Percentiles rank a stretch among this genome's conserved stretches.
phyloP scores from a whole-genome alignment of 345 rosid genomes.

The Diplotaxis tenuifolia region DNA sequence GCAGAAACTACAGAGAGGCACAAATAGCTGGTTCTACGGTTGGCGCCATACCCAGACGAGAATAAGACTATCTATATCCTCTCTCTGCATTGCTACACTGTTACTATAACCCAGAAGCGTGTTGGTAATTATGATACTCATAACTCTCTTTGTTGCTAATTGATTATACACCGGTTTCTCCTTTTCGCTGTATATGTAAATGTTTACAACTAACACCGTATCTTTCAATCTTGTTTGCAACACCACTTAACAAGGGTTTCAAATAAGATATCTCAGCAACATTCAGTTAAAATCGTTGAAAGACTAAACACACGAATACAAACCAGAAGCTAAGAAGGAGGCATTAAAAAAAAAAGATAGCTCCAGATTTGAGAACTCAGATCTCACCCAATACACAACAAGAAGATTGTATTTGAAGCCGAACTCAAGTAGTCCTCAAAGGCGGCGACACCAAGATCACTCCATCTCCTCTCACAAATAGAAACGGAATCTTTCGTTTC shows the following conservation, averaged over 20 bases:
- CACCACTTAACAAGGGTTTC: too few relatives aligned
- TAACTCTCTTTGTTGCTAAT: too few relatives aligned
- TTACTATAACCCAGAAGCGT: too few relatives aligned
- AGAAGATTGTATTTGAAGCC: neutral
- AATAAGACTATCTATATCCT: conserved; percentile 37
- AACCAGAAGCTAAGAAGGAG: neutral
- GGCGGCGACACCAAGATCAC: conserved; percentile 37
- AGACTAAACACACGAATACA: neutral
- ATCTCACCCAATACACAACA: neutral
- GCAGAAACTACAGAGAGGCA: too few relatives aligned
- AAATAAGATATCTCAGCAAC: neutral
- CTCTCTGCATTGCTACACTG: neutral
- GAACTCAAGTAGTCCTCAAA: neutral
- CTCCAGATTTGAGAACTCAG: neutral
- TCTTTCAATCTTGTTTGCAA: neutral
- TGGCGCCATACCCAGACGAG: conserved; percentile 54
- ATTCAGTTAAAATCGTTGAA: neutral
- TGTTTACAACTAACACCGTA: too few relatives aligned
- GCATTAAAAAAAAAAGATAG: neutral
- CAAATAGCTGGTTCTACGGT: conserved; percentile 50
- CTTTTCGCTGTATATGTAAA: too few relatives aligned
- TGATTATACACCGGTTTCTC: too few relatives aligned
- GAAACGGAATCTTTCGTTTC: conserved; percentile 71
- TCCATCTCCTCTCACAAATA: conserved; percentile 95
- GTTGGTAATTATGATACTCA: neutral